Base-by-base conservation (phyloP, 2,329 filamentous ascomycete genomes). In the Tolypocladium ovalisporum region DNA sequence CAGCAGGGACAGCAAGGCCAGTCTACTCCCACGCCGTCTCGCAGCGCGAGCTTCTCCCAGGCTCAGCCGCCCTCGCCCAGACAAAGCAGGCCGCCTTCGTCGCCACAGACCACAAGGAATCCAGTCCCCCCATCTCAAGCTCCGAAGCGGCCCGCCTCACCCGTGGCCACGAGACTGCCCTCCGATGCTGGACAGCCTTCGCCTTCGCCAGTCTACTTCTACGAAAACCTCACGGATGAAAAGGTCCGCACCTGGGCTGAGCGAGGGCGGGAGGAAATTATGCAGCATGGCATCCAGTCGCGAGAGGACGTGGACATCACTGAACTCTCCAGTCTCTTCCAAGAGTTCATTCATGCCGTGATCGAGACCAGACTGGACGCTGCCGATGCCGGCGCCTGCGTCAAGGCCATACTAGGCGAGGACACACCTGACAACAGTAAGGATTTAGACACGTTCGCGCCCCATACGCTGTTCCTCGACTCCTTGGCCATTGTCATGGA, bases 281-380 rank as follows among this genome's bases (percentile, higher is more conserved):
- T 93, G 24, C 79, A 84, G 27, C 79, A 83, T 63, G 88, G 86
- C 29, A 70, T 80, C 49, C 78, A 85, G 63, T 85, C 87, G 53
- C 82, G 84, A 63, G 75, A 82, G 39, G 81, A 87, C 62, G 83
- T 88, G 62, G 86, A 95, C 66, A 75, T 82, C 9, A 77, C 86
- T 52, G 82, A 84, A 58, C 75, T 96, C 40, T 85, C 86, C 35
- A 81, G 81, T 17, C 76, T 96, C 27, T 90, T 92, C 63, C 90
- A 96, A 73, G 94, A 99, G 70, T 81, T 97, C 40, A 82, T 94
- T 39, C 85, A 87, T 60, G 85, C 89, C 37, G 85, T 87, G 22
- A 73, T 95, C 15, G 86, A 90, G 66, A 81, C 79, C 47, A 82
- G 85, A 54, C 72, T 97, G 52, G 77, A 81, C 42, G 78, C 89